A percentile compares a stretch with the other conserved stretches of the same genome.
Conservation (phyloP, 495 filamentous ascomycete genomes). For the Aspergillus conjunctus region DNA sequence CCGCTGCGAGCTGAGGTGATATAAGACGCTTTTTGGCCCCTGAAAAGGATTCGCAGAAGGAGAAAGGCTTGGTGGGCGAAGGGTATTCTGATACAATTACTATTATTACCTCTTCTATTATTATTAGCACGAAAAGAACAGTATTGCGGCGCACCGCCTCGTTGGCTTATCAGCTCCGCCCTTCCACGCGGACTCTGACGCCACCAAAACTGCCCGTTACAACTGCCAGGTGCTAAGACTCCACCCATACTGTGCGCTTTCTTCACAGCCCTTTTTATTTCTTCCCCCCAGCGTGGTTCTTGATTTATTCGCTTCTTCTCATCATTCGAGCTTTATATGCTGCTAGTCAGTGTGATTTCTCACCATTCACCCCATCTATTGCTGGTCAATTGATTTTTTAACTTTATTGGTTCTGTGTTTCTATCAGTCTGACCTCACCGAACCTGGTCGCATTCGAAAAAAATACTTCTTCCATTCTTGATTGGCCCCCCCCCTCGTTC, state of each 20-base stretch:
- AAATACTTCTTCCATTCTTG: neutral
- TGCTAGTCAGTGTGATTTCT: slow-evolving; percentile 3
- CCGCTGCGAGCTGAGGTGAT: neutral
- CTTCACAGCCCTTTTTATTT: slow-evolving; percentile 1
- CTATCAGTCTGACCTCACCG: slow-evolving; percentile 5
- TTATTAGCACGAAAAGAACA: no score
- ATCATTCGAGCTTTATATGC: slow-evolving; percentile 1
- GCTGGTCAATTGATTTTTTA: slow-evolving; percentile 14
- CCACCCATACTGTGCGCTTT: neutral
- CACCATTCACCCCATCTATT: neutral
- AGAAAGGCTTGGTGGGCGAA: neutral
- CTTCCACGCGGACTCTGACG: slow-evolving; percentile 17
- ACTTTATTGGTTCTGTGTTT: slow-evolving; percentile 1
- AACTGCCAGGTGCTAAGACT: neutral
- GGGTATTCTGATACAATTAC: neutral
- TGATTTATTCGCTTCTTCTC: slow-evolving; percentile 2
- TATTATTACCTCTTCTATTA: neutral
- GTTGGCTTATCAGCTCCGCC: neutral
- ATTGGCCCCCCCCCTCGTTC: neutral
- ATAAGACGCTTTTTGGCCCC: slow-evolving; percentile 1
- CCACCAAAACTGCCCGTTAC: slow-evolving; percentile 18
- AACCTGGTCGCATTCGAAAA: neutral
- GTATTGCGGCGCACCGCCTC: neutral
- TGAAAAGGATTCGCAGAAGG: neutral
- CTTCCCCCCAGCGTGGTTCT: neutral